Conservation (phyloP, 2,329 filamentous ascomycete genomes). For the Sodiomyces alkalinus region DNA sequence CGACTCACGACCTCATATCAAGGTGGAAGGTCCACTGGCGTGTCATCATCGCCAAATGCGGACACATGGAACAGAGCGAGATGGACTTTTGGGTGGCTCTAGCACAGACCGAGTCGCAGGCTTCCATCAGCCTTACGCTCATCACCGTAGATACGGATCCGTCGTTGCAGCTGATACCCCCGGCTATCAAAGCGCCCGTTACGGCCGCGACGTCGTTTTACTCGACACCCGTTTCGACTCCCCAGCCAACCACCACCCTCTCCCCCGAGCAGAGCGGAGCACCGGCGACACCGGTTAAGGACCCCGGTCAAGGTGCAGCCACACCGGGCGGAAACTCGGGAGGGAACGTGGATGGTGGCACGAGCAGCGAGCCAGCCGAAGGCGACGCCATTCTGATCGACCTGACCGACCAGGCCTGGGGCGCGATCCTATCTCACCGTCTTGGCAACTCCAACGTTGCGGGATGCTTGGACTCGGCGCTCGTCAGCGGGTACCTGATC, state of each 20-base stretch:
- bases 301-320: constrained; percentile 20
- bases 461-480: constrained; percentile 38
- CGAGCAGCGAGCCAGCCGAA: constrained; percentile 29
- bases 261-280: constrained; percentile 45
- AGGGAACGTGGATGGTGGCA: constrained; percentile 25
- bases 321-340: constrained; percentile 27
- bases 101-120: constrained; percentile 34
- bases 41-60: constrained; percentile 57
- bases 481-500: constrained; percentile 50
- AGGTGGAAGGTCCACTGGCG: constrained; percentile 61
- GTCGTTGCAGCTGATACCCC: constrained; percentile 45
- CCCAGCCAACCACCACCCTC: constrained; percentile 35
- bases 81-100: constrained; percentile 42
- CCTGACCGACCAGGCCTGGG: constrained; percentile 61
- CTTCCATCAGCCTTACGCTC: constrained; percentile 39
- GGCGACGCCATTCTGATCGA: constrained; percentile 58
- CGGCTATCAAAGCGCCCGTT: constrained; percentile 31
- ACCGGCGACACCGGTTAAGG: constrained; percentile 31
- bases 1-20: constrained; percentile 58
- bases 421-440: constrained; percentile 52
- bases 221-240: constrained; percentile 54
- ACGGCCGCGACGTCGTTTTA: constrained; percentile 30
- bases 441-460: constrained; percentile 43
- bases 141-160: constrained; percentile 52
- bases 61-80: constrained; percentile 52